Percentiles rank a stretch among this genome's conserved stretches.
Conservation (phyloP, 768 basidiomycete genomes). For the Phylloporus rhodoxanthus region DNA sequence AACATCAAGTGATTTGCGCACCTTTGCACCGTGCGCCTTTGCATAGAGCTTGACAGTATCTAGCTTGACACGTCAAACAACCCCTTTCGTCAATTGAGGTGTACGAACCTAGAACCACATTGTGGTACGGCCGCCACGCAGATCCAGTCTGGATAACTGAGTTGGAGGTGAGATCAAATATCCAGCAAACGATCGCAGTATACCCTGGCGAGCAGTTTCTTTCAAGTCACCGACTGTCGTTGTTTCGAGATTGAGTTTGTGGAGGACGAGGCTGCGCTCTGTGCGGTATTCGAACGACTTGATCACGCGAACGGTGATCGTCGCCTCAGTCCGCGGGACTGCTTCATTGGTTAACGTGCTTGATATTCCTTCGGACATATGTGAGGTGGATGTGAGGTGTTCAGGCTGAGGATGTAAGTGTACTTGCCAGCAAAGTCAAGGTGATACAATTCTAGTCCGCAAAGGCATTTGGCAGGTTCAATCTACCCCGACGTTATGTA, state of each 20-base stretch:
- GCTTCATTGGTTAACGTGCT: slow-evolving; percentile 57
- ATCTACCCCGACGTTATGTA: neutral
- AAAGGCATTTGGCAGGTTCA: too few relatives aligned
- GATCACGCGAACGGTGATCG: slow-evolving; percentile 86
- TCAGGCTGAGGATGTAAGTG: neutral
- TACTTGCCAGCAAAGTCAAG: neutral
- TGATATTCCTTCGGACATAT: slow-evolving; percentile 33
- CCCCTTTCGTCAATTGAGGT: neutral
- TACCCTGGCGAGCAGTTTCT: slow-evolving; percentile 63
- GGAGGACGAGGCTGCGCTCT: slow-evolving; percentile 80
- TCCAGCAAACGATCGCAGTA: slow-evolving; percentile 3
- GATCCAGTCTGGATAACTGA: slow-evolving; percentile 66
- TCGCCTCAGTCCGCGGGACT: slow-evolving; percentile 67
- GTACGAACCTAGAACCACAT: slow-evolving; percentile 55
- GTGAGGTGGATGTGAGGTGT: neutral
- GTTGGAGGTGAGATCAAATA: slow-evolving; percentile 5
- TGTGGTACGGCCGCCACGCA: slow-evolving; percentile 88
- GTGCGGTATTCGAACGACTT: slow-evolving; percentile 94
- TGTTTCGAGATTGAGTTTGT: slow-evolving; percentile 68
- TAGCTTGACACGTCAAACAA: slow-evolving; percentile 27
- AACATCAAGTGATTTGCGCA: slow-evolving; percentile 18
- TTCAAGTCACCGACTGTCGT: slow-evolving; percentile 81
- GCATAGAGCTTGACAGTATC: slow-evolving; percentile 95
- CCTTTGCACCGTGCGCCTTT: slow-evolving; percentile 93
- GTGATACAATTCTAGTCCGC: too few relatives aligned